phyloP scores from a whole-genome alignment of 2,329 filamentous ascomycete genomes.

The Thermochaetoides dissita region DNA sequence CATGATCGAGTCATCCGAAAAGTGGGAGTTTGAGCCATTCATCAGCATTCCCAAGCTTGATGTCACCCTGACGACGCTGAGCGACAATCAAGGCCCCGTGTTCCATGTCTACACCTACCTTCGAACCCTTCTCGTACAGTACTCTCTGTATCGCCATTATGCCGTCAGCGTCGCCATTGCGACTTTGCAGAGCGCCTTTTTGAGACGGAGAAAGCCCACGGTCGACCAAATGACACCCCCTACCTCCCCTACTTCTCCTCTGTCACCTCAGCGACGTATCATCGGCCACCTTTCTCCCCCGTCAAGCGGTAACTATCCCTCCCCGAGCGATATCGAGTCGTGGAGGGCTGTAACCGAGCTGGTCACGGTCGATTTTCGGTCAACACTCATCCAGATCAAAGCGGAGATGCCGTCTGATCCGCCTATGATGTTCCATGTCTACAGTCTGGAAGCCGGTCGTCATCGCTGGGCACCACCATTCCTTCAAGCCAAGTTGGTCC shows the following conservation, averaged over 20 bases:
- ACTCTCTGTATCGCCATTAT: constrained; percentile 90
- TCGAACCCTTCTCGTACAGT: constrained; percentile 67
- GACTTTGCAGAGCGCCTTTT: constrained; percentile 59
- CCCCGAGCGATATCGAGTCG: constrained; percentile 19
- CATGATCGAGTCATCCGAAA: constrained; percentile 75
- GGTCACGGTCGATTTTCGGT: constrained; percentile 68
- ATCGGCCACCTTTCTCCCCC: constrained; percentile 15
- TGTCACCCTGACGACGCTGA: constrained; percentile 68
- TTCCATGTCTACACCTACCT: constrained; percentile 77
- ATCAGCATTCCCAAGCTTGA: constrained; percentile 77
- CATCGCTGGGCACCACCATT: constrained; percentile 84
- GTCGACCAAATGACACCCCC: constrained; percentile 20
- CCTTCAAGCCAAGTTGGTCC: constrained; percentile 58
- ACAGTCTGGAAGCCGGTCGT: constrained; percentile 65
- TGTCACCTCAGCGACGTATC: constrained; percentile 15
- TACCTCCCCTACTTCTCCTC: neutral
- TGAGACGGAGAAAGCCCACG: constrained; percentile 34
- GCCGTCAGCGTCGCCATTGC: constrained; percentile 68
- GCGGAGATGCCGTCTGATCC: constrained; percentile 79
- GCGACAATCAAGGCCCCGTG: constrained; percentile 73
- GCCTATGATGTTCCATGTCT: constrained; percentile 80
- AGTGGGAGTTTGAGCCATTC: constrained; percentile 74
- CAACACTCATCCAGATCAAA: constrained; percentile 73
- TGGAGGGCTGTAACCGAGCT: constrained; percentile 43
- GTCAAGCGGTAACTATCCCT: neutral